Evolutionary conservation across 2,329 filamentous ascomycete species (phyloP).

Genomic region (Nectriaceae sp.): DNA sequence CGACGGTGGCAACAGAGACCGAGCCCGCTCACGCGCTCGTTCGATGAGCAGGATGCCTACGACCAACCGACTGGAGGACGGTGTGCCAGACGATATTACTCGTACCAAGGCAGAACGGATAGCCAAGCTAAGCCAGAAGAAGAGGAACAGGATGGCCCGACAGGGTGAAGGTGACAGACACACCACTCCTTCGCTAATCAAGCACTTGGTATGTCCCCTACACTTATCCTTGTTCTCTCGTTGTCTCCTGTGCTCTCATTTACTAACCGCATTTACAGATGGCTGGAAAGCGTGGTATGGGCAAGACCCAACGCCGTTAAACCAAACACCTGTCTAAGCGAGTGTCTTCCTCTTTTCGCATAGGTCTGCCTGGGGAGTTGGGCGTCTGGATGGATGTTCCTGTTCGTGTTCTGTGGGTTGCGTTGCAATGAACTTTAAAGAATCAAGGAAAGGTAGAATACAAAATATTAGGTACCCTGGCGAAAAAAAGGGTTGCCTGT

Average conservation of each 20-base stretch:
- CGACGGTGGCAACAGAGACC: constrained; percentile 54
- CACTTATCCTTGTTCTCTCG: background rate
- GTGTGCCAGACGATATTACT: constrained; percentile 67
- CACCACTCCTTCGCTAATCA: constrained; percentile 75
- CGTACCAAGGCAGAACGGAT: constrained; percentile 82
- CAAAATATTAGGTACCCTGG: no score
- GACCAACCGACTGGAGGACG: constrained; percentile 72
- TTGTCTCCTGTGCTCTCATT: no score
- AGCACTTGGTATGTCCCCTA: constrained; percentile 76
- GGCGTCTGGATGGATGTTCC: constrained; percentile 26
- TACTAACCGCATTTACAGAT: constrained; percentile 57
- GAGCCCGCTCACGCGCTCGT: constrained; percentile 68
- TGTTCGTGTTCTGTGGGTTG: constrained; percentile 18
- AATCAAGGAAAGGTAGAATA: no score
- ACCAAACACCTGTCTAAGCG: constrained; percentile 18
- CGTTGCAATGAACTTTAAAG: background rate
- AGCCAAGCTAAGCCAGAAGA: constrained; percentile 90
- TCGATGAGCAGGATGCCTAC: constrained; percentile 69
- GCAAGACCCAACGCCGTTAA: constrained; percentile 79
- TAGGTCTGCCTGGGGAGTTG: constrained; percentile 33
- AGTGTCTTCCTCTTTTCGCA: constrained; percentile 26
- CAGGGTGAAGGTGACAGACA: constrained; percentile 97
- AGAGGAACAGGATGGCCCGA: constrained; percentile 97
- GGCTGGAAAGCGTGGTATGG: constrained; percentile 89
- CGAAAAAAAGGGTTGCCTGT: background rate